Evolutionary conservation across 768 basidiomycete genomes (phyloP), one percentile per base, ranked within the genome.

Genomic region (Clitopilus hobsonii): DNA sequence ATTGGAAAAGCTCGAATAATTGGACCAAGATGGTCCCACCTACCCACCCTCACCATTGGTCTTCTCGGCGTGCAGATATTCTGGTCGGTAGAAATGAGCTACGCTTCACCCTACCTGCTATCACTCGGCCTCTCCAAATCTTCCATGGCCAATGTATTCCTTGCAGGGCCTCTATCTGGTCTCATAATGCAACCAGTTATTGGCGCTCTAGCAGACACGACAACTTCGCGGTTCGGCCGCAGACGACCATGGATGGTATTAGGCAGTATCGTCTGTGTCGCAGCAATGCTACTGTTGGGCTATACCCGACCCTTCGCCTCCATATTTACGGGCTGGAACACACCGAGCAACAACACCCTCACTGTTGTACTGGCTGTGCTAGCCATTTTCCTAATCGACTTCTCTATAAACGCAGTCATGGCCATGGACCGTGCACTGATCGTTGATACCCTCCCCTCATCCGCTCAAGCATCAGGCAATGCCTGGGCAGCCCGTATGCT

Each of bases 401-500:
- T 84, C 60, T 74, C 79, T 13, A 79, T 83, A 36, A 81, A 80
- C 59, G 77, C 77, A 25, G 93, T 95, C 2, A 89, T 89, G 75
- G 91, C 94, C 0, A 83, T 93, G 18, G 93, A 97, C 67, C 89
- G 95, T 49, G 91, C 94, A 0, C 79, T 97, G 8, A 74, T 98
- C 6, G 91, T 98, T 0, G 95, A 98, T 65, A 89, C 81, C 0
- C 69, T 96, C 3, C 87, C 93, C 0, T 73, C 88, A 0, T 66
- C 79, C 1, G 75, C 83, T 23, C 95, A 98, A 67, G 84, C 94
- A 5, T 74, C 80, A 7, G 94, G 90, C 0, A 97, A 95, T 65
- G 95, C 95, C 0, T 98, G 95, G 95, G 95, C 93, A 0, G 92
- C 91, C 0, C 75, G 89, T n/a, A 95, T 97, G 92, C 72, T 89